phyloP scores from a whole-genome alignment of 2,329 filamentous ascomycete species.

The Juglanconis oblonga region DNA sequence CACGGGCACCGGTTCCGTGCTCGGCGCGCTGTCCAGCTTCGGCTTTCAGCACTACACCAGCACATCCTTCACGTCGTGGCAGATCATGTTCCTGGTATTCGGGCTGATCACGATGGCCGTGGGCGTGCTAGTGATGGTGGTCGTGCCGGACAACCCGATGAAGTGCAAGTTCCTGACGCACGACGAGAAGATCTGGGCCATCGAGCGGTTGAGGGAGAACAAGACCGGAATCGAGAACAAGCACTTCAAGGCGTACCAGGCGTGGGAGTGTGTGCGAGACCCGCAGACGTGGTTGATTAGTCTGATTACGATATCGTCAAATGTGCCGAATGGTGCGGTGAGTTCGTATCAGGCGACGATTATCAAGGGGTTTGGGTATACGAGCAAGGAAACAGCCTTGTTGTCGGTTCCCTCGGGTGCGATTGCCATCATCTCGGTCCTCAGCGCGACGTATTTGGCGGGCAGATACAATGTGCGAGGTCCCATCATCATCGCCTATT shows the following conservation, averaged over 20 bases:
- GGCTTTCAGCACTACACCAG: slow-evolving; percentile 29
- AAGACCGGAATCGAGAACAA: slow-evolving; percentile 68
- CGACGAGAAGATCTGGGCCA: slow-evolving; percentile 19
- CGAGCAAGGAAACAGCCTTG: slow-evolving; percentile 25
- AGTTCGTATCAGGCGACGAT: slow-evolving; percentile 20
- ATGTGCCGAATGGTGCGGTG: slow-evolving; percentile 22
- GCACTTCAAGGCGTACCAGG: slow-evolving; percentile 63
- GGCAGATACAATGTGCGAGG: slow-evolving; percentile 13
- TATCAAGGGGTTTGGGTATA: slow-evolving; percentile 22
- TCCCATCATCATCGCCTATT: slow-evolving; percentile 21
- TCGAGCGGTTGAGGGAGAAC: slow-evolving; percentile 55
- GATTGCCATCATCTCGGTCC: slow-evolving; percentile 26
- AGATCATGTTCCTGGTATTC: slow-evolving; percentile 20
- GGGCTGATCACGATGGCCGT: slow-evolving; percentile 16
- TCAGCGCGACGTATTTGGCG: slow-evolving; percentile 13
- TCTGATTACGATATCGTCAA: slow-evolving; percentile 18
- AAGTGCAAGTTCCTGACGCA: slow-evolving; percentile 7
- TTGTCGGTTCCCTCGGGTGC: slow-evolving; percentile 35
- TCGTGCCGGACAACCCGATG: slow-evolving; percentile 18
- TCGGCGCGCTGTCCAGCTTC: slow-evolving; percentile 28
- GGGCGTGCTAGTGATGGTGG: slow-evolving; percentile 8
- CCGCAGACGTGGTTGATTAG: slow-evolving; percentile 21
- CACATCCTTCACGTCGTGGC: slow-evolving; percentile 20
- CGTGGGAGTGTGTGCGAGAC: slow-evolving; percentile 27
- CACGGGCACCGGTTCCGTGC: slow-evolving; percentile 28